Base-by-base conservation (phyloP, 1,284 basidiomycete species). In the Ceratobasidium sp. region DNA sequence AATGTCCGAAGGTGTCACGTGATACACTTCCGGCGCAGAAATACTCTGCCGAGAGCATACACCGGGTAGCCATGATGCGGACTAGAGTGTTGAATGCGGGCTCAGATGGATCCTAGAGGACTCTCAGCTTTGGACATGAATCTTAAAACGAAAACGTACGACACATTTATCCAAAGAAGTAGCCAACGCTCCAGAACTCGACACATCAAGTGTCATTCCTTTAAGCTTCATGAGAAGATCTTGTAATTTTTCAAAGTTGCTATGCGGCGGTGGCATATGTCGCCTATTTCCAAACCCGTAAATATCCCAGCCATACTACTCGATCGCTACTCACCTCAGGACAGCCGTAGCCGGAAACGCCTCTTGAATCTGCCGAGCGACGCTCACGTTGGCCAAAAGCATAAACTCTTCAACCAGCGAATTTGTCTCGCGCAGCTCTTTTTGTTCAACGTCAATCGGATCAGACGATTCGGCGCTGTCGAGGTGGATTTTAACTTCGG, bases 381-480 rank as follows among this genome's bases (percentile, higher is more conserved):
- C 98, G 79, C 93, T 96, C 81, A 98, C 94, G 83, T 99, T 99
- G 38, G 98, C 98, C 77, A 99, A 90, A 79, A 99, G 87, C 98
- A 99, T 99, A 85, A 99, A 99, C 85, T 99, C 98, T 84, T 99
- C 98, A 1, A 99, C 98, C 12, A 99, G 87, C 80, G 94, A 96
- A 84, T 99, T 99, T 14, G 98, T 99, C 86, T 99, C 97, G 48
- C 90, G 87, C 82, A 95, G 85, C 82, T 96, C 93, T 85, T 99
- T 99, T 84, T 98, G 96, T 86, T 99, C 97, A 3, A 99, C 97
- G 81, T 99, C 97, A 80, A 99, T 95, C 0, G 98, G 98, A 77
- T 96, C 97, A 0, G 95, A 94, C 0, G 94, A 94, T 84, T 99
- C 98, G 2, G 95, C 87, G 79, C 93, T 96, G 83, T 98, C 95